Percentiles rank a stretch among this genome's conserved stretches.
Conservation (phyloP, 352 stramenopile species). For the Phytophthora vignae region DNA sequence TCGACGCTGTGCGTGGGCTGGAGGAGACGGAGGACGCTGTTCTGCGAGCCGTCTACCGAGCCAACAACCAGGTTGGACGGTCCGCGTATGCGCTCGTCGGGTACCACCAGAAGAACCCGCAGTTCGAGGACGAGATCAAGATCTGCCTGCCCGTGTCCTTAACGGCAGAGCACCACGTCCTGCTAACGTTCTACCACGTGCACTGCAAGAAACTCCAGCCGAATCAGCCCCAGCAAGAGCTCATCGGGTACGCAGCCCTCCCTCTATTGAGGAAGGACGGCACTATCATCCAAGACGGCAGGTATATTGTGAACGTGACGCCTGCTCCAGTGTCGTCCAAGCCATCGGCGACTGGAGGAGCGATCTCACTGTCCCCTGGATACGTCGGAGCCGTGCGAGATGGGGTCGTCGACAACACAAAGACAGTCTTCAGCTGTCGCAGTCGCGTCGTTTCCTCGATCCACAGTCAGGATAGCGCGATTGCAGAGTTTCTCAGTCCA, state of each 20-base stretch:
- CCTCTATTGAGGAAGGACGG: constrained; percentile 61
- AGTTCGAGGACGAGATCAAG: constrained; percentile 84
- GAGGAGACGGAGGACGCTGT: constrained; percentile 44
- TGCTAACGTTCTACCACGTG: constrained; percentile 85
- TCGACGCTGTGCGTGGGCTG: constrained; percentile 52
- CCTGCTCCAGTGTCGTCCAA: constrained; percentile 33
- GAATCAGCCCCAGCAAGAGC: constrained; percentile 68
- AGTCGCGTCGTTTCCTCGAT: constrained; percentile 61
- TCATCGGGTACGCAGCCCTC: constrained; percentile 63
- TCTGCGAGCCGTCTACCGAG: constrained; percentile 47
- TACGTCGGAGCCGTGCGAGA: constrained; percentile 52
- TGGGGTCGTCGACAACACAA: constrained; percentile 37
- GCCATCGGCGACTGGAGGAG: constrained; percentile 14
- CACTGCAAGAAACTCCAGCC: constrained; percentile 82
- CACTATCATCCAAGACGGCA: constrained; percentile 57
- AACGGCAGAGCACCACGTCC: constrained; percentile 56
- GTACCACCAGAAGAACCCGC: constrained; percentile 81
- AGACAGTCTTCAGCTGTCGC: constrained; percentile 55
- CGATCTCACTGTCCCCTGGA: constrained; percentile 44
- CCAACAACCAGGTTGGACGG: constrained; percentile 33
- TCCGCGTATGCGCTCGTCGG: constrained; percentile 63
- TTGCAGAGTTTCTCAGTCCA: constrained; percentile 55
- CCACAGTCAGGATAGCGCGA: constrained; percentile 59
- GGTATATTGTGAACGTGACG: constrained; percentile 52
- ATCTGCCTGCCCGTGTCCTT: constrained; percentile 66